Percentiles rank a stretch among this genome's conserved stretches.
phyloP scores from a whole-genome alignment of 768 basidiomycete genomes.

The Pulveroboletus ravenelii region DNA sequence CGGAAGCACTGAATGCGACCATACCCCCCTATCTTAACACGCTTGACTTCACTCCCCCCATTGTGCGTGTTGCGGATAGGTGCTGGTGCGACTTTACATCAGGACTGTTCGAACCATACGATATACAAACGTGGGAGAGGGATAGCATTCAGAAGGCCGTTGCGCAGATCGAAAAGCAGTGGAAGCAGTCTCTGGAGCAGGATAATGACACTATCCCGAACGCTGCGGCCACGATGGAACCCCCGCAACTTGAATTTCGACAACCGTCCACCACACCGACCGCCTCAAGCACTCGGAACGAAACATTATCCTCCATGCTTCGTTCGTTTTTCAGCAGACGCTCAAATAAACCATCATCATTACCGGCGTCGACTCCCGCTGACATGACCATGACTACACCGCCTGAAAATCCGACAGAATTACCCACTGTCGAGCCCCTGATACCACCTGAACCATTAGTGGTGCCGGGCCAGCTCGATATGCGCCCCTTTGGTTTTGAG shows the following conservation, averaged over 20 bases:
- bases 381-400: not conserved
- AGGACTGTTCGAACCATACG: slow-evolving; percentile 72
- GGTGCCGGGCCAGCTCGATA: slow-evolving; percentile 57
- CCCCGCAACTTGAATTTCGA: slow-evolving; percentile 14
- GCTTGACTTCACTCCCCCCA: slow-evolving; percentile 41
- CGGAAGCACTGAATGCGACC: slow-evolving; percentile 54
- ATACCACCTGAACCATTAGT: slow-evolving; percentile 17
- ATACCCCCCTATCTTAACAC: slow-evolving; percentile 37
- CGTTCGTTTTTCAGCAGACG: slow-evolving; percentile 23
- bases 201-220: slow-evolving; percentile 17
- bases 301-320: slow-evolving; percentile 21
- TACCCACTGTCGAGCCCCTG: slow-evolving; percentile 4
- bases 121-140: slow-evolving; percentile 70
- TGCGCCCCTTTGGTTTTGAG: slow-evolving; percentile 67
- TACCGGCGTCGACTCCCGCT: not conserved
- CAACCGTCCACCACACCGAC: slow-evolving; percentile 8
- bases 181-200: slow-evolving; percentile 26
- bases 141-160: slow-evolving; percentile 51
- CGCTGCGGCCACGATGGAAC: slow-evolving; percentile 24
- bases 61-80: slow-evolving; percentile 66
- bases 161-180: slow-evolving; percentile 32
- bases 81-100: slow-evolving; percentile 83
- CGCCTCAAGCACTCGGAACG: slow-evolving; percentile 7
- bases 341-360: slow-evolving; percentile 1
- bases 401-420: slow-evolving; percentile 5